A percentile compares a stretch with the other conserved stretches of the same genome.
Conservation (phyloP, 306 rosid genomes). For the Carpinus fangiana region DNA sequence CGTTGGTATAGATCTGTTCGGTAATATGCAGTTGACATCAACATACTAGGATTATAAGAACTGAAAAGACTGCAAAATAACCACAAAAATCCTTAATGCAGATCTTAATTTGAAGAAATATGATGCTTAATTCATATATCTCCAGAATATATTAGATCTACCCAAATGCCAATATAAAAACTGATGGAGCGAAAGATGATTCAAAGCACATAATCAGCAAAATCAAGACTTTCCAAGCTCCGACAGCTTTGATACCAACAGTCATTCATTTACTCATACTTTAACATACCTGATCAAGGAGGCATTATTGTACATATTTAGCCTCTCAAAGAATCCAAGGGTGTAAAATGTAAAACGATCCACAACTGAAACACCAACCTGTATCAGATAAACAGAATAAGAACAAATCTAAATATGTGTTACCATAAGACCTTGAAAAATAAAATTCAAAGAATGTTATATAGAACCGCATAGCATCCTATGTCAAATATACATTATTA, state of each 20-base stretch:
- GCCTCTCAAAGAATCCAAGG: constrained; percentile 86
- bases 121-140: constrained; percentile 15
- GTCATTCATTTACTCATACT: background rate
- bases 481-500: background rate
- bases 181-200: background rate
- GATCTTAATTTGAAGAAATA: constrained; percentile 16
- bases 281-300: constrained; percentile 75
- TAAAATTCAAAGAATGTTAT: constrained; percentile 1
- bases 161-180: background rate
- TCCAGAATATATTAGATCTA: background rate
- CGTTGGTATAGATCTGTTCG: constrained; percentile 82
- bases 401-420: constrained; percentile 15
- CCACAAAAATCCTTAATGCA: constrained; percentile 24
- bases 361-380: constrained; percentile 97
- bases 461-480: constrained; percentile 14
- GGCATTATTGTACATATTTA: constrained; percentile 91
- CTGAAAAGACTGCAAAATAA: constrained; percentile 71
- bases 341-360: constrained; percentile 96
- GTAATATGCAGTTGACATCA: constrained; percentile 90
- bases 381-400: constrained; percentile 23
- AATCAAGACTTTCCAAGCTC: background rate
- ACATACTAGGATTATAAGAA: constrained; percentile 73
- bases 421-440: constrained; percentile 4
- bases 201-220: background rate
- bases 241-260: background rate